Conservation (phyloP, 2,329 filamentous ascomycete species). For the Xylariaceae sp. region DNA sequence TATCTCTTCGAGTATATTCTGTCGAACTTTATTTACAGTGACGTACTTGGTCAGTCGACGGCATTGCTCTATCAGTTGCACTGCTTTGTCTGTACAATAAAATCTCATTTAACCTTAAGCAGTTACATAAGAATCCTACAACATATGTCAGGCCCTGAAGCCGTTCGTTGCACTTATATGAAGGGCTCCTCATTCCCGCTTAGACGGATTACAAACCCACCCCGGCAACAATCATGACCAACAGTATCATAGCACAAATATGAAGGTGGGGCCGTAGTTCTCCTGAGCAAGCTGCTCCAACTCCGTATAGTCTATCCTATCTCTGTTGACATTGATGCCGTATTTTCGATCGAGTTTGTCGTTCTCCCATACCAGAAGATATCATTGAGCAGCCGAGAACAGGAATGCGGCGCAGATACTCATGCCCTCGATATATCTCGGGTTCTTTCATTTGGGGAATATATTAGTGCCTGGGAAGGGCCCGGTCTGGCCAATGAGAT, state of each 20-base stretch:
- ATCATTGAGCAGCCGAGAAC: constrained; percentile 44
- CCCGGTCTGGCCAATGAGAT: constrained; percentile 65
- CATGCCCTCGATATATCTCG: constrained; percentile 47
- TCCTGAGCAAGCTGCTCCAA: constrained; percentile 24
- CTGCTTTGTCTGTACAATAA: too few relatives aligned
- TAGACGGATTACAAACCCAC: too few relatives aligned
- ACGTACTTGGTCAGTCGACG: too few relatives aligned
- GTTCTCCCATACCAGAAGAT: constrained; percentile 44
- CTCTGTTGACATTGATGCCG: constrained; percentile 14
- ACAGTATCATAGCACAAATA: constrained; percentile 34
- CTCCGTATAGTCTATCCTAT: neutral
- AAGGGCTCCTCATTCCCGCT: too few relatives aligned
- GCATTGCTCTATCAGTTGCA: too few relatives aligned
- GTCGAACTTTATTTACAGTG: too few relatives aligned
- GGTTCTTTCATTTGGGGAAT: constrained; percentile 55
- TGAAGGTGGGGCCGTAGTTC: constrained; percentile 36
- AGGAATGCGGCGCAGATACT: constrained; percentile 40
- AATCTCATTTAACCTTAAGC: too few relatives aligned
- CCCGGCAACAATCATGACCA: too few relatives aligned
- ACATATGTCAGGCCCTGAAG: too few relatives aligned
- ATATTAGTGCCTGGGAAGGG: constrained; percentile 68
- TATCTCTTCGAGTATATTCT: too few relatives aligned
- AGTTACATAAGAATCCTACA: too few relatives aligned
- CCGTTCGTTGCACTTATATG: too few relatives aligned
- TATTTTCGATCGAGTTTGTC: constrained; percentile 38